Evolutionary conservation across 2,329 filamentous ascomycete species (phyloP).

Genomic region (Fusarium vanettenii): DNA sequence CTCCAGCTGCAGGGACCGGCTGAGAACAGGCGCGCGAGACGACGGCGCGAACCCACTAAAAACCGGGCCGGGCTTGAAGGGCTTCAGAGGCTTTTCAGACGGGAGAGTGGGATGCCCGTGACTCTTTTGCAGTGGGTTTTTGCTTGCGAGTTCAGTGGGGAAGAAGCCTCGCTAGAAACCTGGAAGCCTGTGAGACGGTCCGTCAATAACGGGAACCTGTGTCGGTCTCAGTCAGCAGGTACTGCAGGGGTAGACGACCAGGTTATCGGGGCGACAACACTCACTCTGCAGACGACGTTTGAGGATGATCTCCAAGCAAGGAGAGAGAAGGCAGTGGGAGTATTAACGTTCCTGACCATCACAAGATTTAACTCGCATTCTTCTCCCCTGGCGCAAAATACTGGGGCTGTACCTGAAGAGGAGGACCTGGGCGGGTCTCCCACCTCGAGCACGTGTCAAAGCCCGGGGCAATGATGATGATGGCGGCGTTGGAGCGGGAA

Average conservation of each 20-base stretch:
- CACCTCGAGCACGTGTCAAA: conserved; percentile 44
- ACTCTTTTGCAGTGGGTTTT: conserved; percentile 12
- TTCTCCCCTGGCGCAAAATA: background rate
- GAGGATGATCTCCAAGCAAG: conserved; percentile 10
- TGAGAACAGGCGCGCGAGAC: conserved; percentile 14
- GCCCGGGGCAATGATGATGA: conserved; percentile 35
- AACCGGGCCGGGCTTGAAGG: conserved; percentile 40
- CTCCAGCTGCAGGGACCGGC: conserved; percentile 43
- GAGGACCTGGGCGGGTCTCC: background rate
- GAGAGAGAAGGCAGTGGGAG: background rate
- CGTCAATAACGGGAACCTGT: background rate
- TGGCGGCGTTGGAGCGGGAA: conserved; percentile 1
- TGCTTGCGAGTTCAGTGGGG: conserved; percentile 28
- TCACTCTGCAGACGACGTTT: background rate
- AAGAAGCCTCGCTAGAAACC: conserved; percentile 37
- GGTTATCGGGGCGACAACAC: conserved; percentile 9
- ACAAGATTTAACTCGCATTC: conserved; percentile 21
- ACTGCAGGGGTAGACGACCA: conserved; percentile 1
- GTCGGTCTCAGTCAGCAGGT: conserved; percentile 4
- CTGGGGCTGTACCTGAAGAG: conserved; percentile 27
- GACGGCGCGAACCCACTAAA: conserved; percentile 27
- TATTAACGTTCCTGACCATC: conserved; percentile 13
- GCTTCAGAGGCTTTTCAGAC: conserved; percentile 28
- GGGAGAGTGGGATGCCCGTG: conserved; percentile 8
- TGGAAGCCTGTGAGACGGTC: conserved; percentile 31